A percentile compares a stretch with the other conserved stretches of the same genome.
These are phyloP conservation scores for Carex pumila DNA, from an alignment of 176 grass and related monocot species.

Conservation along the genomic window DNA sequence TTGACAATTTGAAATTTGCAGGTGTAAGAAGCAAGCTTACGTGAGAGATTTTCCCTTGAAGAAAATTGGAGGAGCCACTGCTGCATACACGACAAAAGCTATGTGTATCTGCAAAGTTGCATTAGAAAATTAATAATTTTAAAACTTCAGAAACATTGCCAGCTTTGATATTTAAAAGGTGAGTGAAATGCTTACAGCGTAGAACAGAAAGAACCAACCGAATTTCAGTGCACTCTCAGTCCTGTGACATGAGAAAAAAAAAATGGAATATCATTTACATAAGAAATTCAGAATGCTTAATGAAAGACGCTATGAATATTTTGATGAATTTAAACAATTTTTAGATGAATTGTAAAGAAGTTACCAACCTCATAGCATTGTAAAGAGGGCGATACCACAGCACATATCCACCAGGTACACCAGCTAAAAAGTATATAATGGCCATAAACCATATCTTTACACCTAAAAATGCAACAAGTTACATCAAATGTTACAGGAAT, in stretches of 20 bases:
- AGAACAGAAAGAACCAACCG: conserved; percentile 94
- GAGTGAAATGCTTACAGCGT: conserved; percentile 44
- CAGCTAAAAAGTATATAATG: conserved; percentile 94
- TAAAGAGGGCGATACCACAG: conserved; percentile 98
- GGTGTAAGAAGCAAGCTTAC: conserved; percentile 42
- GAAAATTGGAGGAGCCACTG: conserved; percentile 88
- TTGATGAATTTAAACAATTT: background rate
- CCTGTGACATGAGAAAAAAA: conserved; percentile 48
- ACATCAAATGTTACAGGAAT: conserved; percentile 1
- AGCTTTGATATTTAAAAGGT: background rate
- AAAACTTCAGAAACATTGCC: background rate
- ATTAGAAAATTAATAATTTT: conserved; percentile 16
- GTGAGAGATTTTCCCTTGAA: conserved; percentile 98
- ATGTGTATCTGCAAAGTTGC: conserved; percentile 69
- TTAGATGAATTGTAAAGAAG: background rate
- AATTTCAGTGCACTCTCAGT: conserved; percentile 95
- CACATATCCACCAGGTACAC: conserved; percentile 93
- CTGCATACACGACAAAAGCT: conserved; percentile 70
- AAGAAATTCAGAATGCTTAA: background rate
- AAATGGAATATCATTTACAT: conserved; percentile 4
- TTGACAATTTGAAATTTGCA: background rate
- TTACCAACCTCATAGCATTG: conserved; percentile 84
- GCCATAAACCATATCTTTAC: conserved; percentile 96
- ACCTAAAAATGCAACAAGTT: conserved; percentile 40
- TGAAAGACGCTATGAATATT: background rate